These are phyloP conservation scores for Capronia americana DNA, from an alignment of 2,329 filamentous ascomycete genomes.

Conservation along the genomic window DNA sequence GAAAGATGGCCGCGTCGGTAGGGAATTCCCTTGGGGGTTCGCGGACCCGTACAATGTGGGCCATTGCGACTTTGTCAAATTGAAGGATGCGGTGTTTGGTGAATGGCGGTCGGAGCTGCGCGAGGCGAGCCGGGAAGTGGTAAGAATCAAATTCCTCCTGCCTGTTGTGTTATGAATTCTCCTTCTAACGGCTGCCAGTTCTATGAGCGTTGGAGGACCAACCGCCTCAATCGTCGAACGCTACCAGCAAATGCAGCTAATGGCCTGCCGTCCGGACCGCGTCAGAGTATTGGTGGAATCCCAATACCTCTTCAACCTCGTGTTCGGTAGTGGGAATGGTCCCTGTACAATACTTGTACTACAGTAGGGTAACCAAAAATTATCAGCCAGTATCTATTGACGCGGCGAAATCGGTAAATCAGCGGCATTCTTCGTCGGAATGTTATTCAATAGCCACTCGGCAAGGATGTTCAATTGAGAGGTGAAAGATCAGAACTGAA, in stretches of 20 bases:
- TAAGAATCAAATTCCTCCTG: slow-evolving; percentile 64
- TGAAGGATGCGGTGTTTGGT: slow-evolving; percentile 89
- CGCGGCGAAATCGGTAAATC: not conserved
- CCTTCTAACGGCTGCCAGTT: slow-evolving; percentile 21
- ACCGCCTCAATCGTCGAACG: slow-evolving; percentile 36
- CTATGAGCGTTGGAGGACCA: slow-evolving; percentile 36
- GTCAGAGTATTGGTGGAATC: slow-evolving; percentile 27
- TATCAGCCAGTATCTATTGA: slow-evolving; percentile 13
- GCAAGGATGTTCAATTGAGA: not conserved
- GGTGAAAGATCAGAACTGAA: not conserved
- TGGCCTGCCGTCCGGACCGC: slow-evolving; percentile 32
- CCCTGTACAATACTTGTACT: slow-evolving; percentile 51
- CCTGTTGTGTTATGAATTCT: slow-evolving; percentile 50
- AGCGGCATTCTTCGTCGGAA: slow-evolving; percentile 9
- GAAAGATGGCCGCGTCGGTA: slow-evolving; percentile 65
- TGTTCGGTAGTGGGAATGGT: slow-evolving; percentile 19
- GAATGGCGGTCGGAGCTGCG: slow-evolving; percentile 93
- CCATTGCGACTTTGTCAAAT: slow-evolving; percentile 90
- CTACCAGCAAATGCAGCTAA: slow-evolving; percentile 20
- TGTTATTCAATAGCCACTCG: slow-evolving; percentile 9
- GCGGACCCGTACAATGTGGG: slow-evolving; percentile 88
- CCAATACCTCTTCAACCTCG: slow-evolving; percentile 31
- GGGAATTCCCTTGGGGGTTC: slow-evolving; percentile 95
- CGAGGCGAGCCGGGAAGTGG: slow-evolving; percentile 78
- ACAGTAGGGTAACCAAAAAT: slow-evolving; percentile 43